Base-by-base conservation (phyloP, 2,329 filamentous ascomycete genomes). In the Aspergillus neotritici region DNA sequence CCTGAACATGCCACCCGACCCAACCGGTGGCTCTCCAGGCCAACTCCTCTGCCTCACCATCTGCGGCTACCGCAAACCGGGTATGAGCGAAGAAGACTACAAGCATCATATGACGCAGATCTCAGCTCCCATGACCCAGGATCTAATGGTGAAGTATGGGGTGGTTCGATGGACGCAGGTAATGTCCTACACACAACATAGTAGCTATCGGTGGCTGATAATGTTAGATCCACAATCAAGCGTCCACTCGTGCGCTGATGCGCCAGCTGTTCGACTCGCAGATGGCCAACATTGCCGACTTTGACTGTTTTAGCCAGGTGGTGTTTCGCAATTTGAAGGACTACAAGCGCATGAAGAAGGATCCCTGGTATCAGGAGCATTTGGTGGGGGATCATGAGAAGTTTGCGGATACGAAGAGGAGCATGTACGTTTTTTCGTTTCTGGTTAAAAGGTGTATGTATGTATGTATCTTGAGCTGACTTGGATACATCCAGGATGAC, bases 221-320 rank as follows among this genome's bases (percentile, higher is more conserved):
- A n/a, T 39, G 35, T 14, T 49, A 73, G 71, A 70, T 71, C 21
- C 72, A 75, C 48, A 74, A 71, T 41, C 51, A 50, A 9, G 49
- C 17, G 1, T 46, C 44, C 2, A 69, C 69, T 0, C 63, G 69
- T 4, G 51, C 52, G 0, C 49, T 73, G 9, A 74, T 75, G 71
- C 40, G 48, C 9, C 48, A 62, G 39, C 54, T 76, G 1, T 68
- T 62, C 49, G 73, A 75, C 45, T 63, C 55, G 1, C 72, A 76
- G 45, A 70, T 77, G 63, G 44, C 51, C n/a, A 73, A 74, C 37
- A n/a, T 74, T 4, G 71, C 72, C 4, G 68, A 74, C 46, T 76
- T 64, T 44, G 73, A 76, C 54, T 74, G 69, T 51, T 73, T 76
- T 50, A 73, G 67, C 37, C 72, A 76, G 52, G 68, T 73, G 0